Base-by-base conservation (phyloP, 805 yeast genomes). In the Kazachstania viticola region DNA sequence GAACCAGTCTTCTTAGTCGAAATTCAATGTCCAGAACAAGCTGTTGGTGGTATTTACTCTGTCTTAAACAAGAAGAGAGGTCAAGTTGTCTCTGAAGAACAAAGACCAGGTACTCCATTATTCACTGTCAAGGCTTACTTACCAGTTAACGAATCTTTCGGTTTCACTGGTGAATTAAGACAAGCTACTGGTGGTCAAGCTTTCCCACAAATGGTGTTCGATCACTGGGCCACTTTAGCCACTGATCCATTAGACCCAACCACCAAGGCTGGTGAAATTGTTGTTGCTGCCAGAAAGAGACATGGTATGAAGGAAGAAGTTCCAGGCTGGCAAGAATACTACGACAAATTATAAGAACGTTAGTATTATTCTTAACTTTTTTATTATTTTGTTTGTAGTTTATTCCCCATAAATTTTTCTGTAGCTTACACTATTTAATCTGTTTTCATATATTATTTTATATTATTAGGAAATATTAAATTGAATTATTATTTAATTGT, bases 161-260 rank as follows among this genome's bases (percentile, higher is more conserved):
- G 98, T 81, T 88, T 88, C 95, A 80, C 95, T 58, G 91, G 93
- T 75, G 95, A 87, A 62, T 80, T 88, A 64, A 84, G 98, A 78
- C 96, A 88, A 74, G 95, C 97, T 63, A 88, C 98, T 62, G 96
- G 95, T 82, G 98, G 98, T 70, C 98, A 88, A 78, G 98, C 98
- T 68, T 88, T 88, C 98, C 98, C 98, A 72, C 97, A 88, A 75
- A 76, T 91, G 94, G 93, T 91, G 68, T 91, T 88, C 71, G 97
- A 91, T 69, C 98, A 88, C 69, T 88, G 97, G 97, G 72, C 84
- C 50, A 67, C 83, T 57, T 71, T 91, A 74, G 60, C 62, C 53
- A 94, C 95, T 68, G 91, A 85, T 69, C 94, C 94, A 64, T 69
- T 80, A 51, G 97, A 88, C 70, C 78, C 87, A 62, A 51, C 78